A percentile compares a stretch with the other conserved stretches of the same genome.
These are phyloP conservation scores for Phytopythium cucurbitacearum DNA, from an alignment of 352 stramenopile genomes.

Conservation along the genomic window DNA sequence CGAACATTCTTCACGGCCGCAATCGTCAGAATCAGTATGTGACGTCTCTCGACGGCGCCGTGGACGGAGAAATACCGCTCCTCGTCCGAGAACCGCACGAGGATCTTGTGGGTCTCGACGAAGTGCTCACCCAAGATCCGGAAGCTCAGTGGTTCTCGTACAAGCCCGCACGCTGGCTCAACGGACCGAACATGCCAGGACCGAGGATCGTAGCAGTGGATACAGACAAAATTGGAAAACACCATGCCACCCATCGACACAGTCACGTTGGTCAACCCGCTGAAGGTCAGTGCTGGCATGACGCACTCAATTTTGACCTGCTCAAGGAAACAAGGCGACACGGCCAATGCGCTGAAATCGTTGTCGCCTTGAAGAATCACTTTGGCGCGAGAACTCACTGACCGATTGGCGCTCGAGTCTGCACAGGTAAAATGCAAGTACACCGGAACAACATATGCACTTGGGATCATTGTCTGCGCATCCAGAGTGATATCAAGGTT, in stretches of 20 bases:
- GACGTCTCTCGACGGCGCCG: slow-evolving; percentile 35
- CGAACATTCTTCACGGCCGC: slow-evolving; percentile 44
- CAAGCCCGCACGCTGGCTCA: slow-evolving; percentile 41
- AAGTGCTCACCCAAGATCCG: slow-evolving; percentile 55
- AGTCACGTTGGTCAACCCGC: slow-evolving; percentile 37
- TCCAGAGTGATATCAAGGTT: no score
- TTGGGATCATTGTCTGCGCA: no score
- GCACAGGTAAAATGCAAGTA: slow-evolving; percentile 41
- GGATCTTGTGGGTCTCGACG: slow-evolving; percentile 63
- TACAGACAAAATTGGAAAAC: slow-evolving; percentile 61
- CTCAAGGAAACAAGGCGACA: neutral
- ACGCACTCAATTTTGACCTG: slow-evolving; percentile 45
- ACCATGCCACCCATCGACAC: slow-evolving; percentile 39
- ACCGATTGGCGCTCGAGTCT: slow-evolving; percentile 38
- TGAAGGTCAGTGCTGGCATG: slow-evolving; percentile 56
- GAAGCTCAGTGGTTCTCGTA: slow-evolving; percentile 20
- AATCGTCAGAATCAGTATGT: slow-evolving; percentile 48
- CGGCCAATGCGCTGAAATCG: slow-evolving; percentile 12
- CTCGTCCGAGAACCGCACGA: slow-evolving; percentile 48
- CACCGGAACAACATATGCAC: slow-evolving; percentile 6
- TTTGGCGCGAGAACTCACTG: slow-evolving; percentile 19
- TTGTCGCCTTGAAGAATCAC: slow-evolving; percentile 27
- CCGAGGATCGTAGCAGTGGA: slow-evolving; percentile 70
- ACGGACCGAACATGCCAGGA: slow-evolving; percentile 38
- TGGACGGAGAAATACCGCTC: slow-evolving; percentile 28